These are phyloP conservation scores for Penicillium manginii DNA, from an alignment of 495 filamentous ascomycete genomes.

Conservation along the genomic window DNA sequence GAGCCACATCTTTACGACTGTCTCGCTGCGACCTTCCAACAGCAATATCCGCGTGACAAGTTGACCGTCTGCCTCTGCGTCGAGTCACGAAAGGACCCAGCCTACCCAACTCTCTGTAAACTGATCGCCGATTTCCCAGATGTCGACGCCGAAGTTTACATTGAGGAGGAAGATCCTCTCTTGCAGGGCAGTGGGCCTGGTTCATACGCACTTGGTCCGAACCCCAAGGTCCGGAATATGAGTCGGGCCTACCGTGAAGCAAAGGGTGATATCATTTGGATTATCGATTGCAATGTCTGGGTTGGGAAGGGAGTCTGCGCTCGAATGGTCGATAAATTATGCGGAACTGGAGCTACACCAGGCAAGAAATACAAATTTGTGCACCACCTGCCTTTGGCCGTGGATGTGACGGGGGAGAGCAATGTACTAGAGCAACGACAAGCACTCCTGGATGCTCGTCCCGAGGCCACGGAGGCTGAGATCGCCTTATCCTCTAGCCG, in stretches of 20 bases:
- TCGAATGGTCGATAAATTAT: slow-evolving; percentile 85
- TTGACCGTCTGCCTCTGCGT: slow-evolving; percentile 86
- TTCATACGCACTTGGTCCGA: slow-evolving; percentile 76
- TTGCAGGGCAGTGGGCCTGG: slow-evolving; percentile 55
- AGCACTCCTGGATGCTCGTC: slow-evolving; percentile 40
- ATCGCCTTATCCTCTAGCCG: slow-evolving; percentile 16
- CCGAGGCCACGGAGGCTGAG: slow-evolving; percentile 12
- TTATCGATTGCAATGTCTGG: slow-evolving; percentile 97
- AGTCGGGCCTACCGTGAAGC: slow-evolving; percentile 94
- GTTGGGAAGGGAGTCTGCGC: slow-evolving; percentile 75
- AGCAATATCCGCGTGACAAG: slow-evolving; percentile 76
- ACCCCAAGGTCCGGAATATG: slow-evolving; percentile 98
- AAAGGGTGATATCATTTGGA: slow-evolving; percentile 89
- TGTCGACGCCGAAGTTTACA: slow-evolving; percentile 72
- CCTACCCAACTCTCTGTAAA: slow-evolving; percentile 71
- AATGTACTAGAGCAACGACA: slow-evolving; percentile 43
- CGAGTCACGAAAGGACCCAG: slow-evolving; percentile 74
- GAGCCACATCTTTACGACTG: slow-evolving; percentile 91
- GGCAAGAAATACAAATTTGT: slow-evolving; percentile 85
- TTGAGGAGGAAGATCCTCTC: slow-evolving; percentile 88
- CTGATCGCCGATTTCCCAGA: slow-evolving; percentile 71
- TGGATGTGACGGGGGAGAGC: slow-evolving; percentile 63
- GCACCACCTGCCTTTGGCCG: slow-evolving; percentile 87
- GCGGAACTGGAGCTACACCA: slow-evolving; percentile 58
- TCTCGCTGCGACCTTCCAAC: slow-evolving; percentile 85